Percentiles rank a stretch among this genome's conserved stretches.
These are phyloP conservation scores for Terfezia boudieri DNA, from an alignment of 495 filamentous ascomycete genomes.

Conservation along the genomic window DNA sequence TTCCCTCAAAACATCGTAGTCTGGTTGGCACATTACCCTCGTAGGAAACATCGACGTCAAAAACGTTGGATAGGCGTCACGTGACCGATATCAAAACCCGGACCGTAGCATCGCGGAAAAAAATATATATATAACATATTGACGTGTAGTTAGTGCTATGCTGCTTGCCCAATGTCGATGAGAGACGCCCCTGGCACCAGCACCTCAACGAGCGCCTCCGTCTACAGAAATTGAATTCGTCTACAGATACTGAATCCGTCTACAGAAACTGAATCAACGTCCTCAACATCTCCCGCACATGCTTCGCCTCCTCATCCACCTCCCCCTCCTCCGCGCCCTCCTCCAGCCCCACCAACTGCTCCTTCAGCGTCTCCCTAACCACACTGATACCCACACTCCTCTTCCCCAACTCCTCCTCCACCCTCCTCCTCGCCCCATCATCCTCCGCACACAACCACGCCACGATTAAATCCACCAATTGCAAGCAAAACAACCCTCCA, in stretches of 20 bases:
- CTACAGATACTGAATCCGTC: slow-evolving; percentile 29
- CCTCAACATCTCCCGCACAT: slow-evolving; percentile 42
- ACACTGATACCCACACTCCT: slow-evolving; percentile 40
- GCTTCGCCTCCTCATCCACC: slow-evolving; percentile 34
- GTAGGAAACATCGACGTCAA: too few relatives aligned
- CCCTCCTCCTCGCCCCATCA: slow-evolving; percentile 45
- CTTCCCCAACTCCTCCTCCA: slow-evolving; percentile 40
- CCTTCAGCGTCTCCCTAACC: slow-evolving; percentile 33
- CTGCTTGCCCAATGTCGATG: too few relatives aligned
- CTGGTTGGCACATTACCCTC: too few relatives aligned
- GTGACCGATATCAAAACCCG: too few relatives aligned
- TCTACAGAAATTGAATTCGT: slow-evolving; percentile 30
- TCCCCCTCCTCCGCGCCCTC: slow-evolving; percentile 26
- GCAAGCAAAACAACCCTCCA: slow-evolving; percentile 63
- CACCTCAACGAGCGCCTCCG: too few relatives aligned
- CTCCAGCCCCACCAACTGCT: slow-evolving; percentile 33
- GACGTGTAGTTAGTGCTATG: too few relatives aligned
- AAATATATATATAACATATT: too few relatives aligned
- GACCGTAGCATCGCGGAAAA: too few relatives aligned
- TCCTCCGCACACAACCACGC: slow-evolving; percentile 92
- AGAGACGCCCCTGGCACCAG: too few relatives aligned
- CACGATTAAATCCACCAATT: slow-evolving; percentile 69
- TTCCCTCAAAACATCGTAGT: too few relatives aligned
- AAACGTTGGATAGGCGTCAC: too few relatives aligned
- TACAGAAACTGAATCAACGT: slow-evolving; percentile 37